Base-by-base conservation (phyloP, 2,329 filamentous ascomycete species). In the Septoria petroselini region DNA sequence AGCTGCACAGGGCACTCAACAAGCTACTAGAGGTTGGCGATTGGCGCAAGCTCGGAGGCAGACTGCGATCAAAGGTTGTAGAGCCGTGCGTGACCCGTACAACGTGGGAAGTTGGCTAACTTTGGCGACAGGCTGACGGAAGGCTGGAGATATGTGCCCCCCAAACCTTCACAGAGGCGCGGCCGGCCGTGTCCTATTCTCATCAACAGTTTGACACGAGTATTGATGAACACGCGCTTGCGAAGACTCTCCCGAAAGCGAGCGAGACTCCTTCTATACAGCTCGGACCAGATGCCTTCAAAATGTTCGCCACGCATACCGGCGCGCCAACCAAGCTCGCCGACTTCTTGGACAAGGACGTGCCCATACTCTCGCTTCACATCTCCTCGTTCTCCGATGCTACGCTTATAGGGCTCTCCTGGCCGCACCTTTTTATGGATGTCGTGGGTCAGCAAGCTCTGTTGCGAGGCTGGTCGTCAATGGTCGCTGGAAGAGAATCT, bases 341-440 rank as follows among this genome's bases (percentile, higher is more conserved):
- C 3, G 40, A 30, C 25, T 42, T 42, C 27, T 29, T 42, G 19
- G 4, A 12, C n/a, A 18, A 30, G 2, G 40, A 42, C 15, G 7
- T 7, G 11, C 40, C 40, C 12, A 7, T 42, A 1, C 25, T 42
- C 9, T 42, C 40, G 25, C 40, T 42, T 8, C 74, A 77, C 52
- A 65, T 80, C 34, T 70, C 72, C 3, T 70, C 70, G 0, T 80
- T 81, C 58, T 59, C 57, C 2, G 73, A 81, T 48, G 73, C 74
- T 0, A 81, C 78, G 0, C 59, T 80, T 0, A 64, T 81, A 1
- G 67, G 68, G 0, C 53, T 80, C 0, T 64, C 65, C 1, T 77
- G 70, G 64, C 70, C 73, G 1, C 78, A 81, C 58, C 71, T 70
- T 0, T 59, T 78, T 4, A 71, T 72, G 50, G 77, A 80, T 52